Conservation (phyloP, 2,329 filamentous ascomycete genomes). For the Diaporthe batatas region DNA sequence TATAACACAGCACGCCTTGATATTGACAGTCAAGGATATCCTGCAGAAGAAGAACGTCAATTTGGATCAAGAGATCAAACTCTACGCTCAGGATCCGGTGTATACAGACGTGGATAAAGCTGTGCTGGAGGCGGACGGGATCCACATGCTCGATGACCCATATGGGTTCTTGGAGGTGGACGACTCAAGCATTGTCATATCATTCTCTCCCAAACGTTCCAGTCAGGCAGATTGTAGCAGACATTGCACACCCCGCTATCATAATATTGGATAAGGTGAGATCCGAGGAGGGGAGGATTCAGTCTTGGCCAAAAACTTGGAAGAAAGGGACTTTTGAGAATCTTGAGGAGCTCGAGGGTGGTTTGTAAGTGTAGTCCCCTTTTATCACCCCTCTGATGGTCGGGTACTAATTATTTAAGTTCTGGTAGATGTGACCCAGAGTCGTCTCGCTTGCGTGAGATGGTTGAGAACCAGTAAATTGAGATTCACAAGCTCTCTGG, state of each 20-base stretch:
- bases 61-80: neutral
- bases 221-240: constrained; percentile 24
- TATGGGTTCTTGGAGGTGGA: constrained; percentile 8
- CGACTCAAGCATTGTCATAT: neutral
- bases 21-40: neutral
- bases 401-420: neutral
- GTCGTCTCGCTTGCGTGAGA: neutral
- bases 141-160: neutral
- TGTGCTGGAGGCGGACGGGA: neutral
- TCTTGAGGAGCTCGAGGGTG: neutral
- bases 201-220: neutral
- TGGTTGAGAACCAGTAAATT: neutral
- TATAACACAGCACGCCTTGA: neutral
- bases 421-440: constrained; percentile 8
- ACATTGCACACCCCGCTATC: constrained; percentile 7
- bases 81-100: neutral
- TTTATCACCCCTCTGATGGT: neutral
- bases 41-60: neutral
- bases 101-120: neutral
- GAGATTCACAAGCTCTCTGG: neutral
- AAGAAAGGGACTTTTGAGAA: neutral
- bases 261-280: neutral
- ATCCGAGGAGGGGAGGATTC: neutral
- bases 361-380: neutral
- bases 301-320: neutral